phyloP scores from a whole-genome alignment of 169 alveolate genomes.

The Eimeria tenella region DNA sequence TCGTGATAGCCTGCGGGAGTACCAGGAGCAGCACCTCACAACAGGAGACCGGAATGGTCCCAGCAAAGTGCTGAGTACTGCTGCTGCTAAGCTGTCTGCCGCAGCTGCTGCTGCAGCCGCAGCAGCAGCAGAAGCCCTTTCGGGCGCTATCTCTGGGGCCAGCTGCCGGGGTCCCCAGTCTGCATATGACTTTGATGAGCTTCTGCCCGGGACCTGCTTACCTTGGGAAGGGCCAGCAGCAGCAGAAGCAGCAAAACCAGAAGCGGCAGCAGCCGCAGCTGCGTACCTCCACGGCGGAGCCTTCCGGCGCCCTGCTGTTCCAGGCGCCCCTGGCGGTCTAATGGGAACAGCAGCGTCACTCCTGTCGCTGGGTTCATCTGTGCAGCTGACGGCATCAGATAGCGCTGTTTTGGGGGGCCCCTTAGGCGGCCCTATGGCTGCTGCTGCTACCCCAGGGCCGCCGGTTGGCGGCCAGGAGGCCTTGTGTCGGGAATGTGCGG shows the following conservation, averaged over 20 bases:
- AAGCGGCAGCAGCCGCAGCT: background rate
- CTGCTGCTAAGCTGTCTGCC: background rate
- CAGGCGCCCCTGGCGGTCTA: background rate
- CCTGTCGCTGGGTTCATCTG: too few species aligned
- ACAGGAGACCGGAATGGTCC: background rate
- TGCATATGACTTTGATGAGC: background rate
- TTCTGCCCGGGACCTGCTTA: background rate
- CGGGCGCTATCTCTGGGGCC: background rate
- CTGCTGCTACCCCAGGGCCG: background rate
- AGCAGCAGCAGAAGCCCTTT: background rate
- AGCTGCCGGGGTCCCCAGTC: background rate
- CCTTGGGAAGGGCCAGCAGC: background rate
- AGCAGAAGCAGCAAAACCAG: background rate
- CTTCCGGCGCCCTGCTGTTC: background rate
- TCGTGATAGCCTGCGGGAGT: background rate
- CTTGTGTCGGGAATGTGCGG: background rate
- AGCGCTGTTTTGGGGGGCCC: background rate
- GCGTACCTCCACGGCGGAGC: background rate
- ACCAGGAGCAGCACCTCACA: background rate
- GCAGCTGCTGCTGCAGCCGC: background rate
- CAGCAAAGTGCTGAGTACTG: background rate
- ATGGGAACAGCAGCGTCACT: background rate
- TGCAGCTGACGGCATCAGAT: too few species aligned
- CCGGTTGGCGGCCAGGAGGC: background rate
- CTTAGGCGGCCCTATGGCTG: background rate